A percentile compares a stretch with the other conserved stretches of the same genome.
phyloP scores from a whole-genome alignment of 2,329 filamentous ascomycete species.

The Aspergillus pseudoterreus region DNA sequence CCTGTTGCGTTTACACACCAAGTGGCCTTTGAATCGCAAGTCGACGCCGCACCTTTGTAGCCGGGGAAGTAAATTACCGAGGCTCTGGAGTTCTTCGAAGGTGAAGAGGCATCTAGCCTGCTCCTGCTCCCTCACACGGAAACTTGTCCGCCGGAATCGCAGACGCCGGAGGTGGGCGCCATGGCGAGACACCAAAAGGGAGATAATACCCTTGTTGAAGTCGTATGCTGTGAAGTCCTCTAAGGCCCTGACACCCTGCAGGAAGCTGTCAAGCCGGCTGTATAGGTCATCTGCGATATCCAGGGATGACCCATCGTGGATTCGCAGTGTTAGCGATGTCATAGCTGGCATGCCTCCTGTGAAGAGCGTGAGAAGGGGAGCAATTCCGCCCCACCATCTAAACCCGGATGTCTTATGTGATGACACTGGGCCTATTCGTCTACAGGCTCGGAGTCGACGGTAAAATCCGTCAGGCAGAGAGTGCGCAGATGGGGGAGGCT shows the following conservation, averaged over 20 bases:
- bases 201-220: neutral
- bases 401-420: neutral
- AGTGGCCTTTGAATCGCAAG: neutral
- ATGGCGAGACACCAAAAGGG: neutral
- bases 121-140: neutral
- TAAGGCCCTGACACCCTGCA: neutral
- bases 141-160: neutral
- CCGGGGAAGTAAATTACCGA: neutral
- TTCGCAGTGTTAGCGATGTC: neutral
- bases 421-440: neutral
- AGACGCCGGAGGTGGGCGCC: neutral
- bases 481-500: neutral
- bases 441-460: neutral
- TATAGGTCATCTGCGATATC: neutral
- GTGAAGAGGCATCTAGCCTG: neutral
- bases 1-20: neutral
- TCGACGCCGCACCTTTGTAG: neutral
- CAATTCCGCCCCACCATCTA: neutral
- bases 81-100: neutral
- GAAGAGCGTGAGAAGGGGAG: neutral
- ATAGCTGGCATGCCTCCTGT: neutral
- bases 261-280: neutral
- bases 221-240: neutral
- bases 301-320: neutral
- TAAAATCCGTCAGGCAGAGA: neutral